phyloP scores from a whole-genome alignment of 2,329 filamentous ascomycete species.

The Pseudopithomyces maydicus region DNA sequence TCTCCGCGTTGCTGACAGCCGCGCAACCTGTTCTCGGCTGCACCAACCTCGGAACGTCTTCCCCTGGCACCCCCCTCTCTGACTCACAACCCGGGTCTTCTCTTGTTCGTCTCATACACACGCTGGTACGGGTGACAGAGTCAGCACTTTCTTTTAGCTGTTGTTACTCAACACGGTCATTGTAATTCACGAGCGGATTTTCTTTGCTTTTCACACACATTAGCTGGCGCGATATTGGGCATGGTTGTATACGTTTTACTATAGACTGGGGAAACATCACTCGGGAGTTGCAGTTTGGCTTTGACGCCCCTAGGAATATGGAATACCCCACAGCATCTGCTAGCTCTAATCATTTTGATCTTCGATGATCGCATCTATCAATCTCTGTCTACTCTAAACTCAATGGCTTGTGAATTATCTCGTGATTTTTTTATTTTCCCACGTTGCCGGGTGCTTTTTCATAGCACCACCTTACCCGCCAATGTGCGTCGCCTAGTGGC shows the following conservation, averaged over 20 bases:
- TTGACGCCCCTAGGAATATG: constrained; percentile 16
- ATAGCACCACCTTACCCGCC: not conserved
- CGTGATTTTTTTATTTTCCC: not conserved
- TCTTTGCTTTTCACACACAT: constrained; percentile 37
- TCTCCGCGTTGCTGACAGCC: constrained; percentile 19
- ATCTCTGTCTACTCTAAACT: not conserved
- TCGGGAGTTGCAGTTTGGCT: constrained; percentile 15
- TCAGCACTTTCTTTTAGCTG: constrained; percentile 31
- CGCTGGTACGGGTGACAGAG: constrained; percentile 45
- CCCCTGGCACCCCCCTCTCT: constrained; percentile 25
- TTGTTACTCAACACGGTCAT: constrained; percentile 29
- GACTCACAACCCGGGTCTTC: constrained; percentile 31
- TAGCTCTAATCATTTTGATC: constrained; percentile 19
- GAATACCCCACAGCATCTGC: constrained; percentile 22
- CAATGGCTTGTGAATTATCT: constrained; percentile 2
- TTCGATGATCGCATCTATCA: constrained; percentile 10
- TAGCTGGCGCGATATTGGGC: constrained; percentile 33
- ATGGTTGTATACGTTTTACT: constrained; percentile 18
- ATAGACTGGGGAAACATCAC: constrained; percentile 17
- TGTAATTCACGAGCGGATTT: constrained; percentile 43
- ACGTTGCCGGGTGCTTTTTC: not conserved
- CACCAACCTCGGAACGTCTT: constrained; percentile 14
- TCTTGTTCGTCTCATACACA: constrained; percentile 34
- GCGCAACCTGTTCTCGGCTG: constrained; percentile 16
- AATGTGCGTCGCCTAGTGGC: not conserved